Percentiles rank a stretch among this genome's conserved stretches.
Conservation (phyloP, 441 rosid genomes). For the Euphorbia celastroides region DNA sequence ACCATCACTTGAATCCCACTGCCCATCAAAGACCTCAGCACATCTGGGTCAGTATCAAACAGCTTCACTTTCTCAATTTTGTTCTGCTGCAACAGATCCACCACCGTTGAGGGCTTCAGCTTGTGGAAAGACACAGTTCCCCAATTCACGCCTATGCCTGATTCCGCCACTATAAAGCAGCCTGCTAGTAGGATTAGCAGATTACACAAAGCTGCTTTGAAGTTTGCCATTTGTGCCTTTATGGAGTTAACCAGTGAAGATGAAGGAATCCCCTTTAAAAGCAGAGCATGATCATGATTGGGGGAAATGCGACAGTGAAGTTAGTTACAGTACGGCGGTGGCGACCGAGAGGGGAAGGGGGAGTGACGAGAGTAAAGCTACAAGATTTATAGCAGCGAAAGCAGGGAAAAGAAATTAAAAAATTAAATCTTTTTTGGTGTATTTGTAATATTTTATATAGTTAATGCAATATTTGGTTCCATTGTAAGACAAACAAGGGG, state of each 20-base stretch:
- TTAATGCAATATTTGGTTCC: no score
- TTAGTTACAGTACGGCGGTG: background rate
- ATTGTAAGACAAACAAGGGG: no score
- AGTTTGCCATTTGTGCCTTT: background rate
- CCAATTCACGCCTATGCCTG: constrained; percentile 93
- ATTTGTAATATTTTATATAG: no score
- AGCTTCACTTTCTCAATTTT: constrained; percentile 74
- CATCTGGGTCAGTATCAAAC: constrained; percentile 72
- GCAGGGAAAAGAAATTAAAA: background rate
- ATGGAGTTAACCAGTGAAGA: background rate
- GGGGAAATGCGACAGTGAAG: background rate
- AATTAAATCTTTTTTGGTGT: no score
- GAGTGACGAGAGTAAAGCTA: background rate
- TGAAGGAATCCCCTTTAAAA: background rate
- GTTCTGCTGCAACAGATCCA: constrained; percentile 80
- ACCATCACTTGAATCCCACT: constrained; percentile 88
- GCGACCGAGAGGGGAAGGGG: background rate
- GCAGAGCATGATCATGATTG: background rate
- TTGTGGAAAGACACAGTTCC: constrained; percentile 66
- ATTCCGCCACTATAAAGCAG: constrained; percentile 31
- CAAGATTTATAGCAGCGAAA: background rate
- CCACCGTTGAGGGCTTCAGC: constrained; percentile 76
- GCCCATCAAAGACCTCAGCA: constrained; percentile 53
- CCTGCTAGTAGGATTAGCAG: constrained; percentile 22
- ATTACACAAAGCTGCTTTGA: constrained; percentile 1